Conservation (phyloP, 176 grass and related monocot genomes). For the Lolium perenne region DNA sequence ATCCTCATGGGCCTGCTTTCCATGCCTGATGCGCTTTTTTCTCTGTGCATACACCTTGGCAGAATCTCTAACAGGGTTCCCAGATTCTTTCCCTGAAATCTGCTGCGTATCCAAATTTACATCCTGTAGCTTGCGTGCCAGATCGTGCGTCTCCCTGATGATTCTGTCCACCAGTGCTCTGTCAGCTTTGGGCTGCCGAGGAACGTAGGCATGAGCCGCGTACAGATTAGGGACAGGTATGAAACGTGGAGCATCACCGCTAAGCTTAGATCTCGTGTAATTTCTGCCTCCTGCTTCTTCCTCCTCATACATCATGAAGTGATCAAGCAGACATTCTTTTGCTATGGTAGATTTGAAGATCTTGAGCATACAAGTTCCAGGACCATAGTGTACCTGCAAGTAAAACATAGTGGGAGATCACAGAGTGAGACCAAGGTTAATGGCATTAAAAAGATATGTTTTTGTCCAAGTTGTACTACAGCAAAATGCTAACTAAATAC, state of each 20-base stretch:
- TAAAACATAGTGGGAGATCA: conserved; percentile 19
- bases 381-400: conserved; percentile 61
- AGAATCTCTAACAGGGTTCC: not conserved
- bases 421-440: conserved; percentile 41
- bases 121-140: conserved; percentile 20
- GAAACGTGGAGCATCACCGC: conserved; percentile 53
- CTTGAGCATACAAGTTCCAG: conserved; percentile 74
- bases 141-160: conserved; percentile 15
- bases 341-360: conserved; percentile 62
- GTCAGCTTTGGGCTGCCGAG: conserved; percentile 36
- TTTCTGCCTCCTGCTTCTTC: conserved; percentile 55
- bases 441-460: not conserved
- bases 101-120: conserved; percentile 29
- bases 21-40: not conserved
- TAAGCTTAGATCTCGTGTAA: conserved; percentile 43
- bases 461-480: not conserved
- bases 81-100: conserved; percentile 19
- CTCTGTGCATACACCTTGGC: conserved; percentile 12
- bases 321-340: conserved; percentile 57
- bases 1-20: conserved; percentile 31
- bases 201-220: not conserved
- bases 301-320: conserved; percentile 68
- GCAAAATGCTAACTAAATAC: not conserved
- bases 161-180: conserved; percentile 9
- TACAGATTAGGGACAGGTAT: conserved; percentile 44